phyloP scores from a whole-genome alignment of 768 basidiomycete genomes.

The Amanita phalloides region DNA sequence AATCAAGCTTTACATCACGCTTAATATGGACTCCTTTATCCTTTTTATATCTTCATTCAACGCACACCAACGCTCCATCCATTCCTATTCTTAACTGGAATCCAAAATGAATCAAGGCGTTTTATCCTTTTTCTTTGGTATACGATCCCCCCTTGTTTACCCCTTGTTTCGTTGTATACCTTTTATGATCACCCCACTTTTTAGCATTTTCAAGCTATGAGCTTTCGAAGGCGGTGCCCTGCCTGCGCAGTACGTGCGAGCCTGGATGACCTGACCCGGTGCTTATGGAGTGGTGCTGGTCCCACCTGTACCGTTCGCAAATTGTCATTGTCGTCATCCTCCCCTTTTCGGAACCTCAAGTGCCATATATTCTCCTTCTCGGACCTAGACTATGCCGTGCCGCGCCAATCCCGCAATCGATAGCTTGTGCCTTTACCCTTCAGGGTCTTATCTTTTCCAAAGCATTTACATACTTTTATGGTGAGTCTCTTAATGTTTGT shows the following conservation, averaged over 20 bases:
- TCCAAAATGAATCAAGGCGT: constrained; percentile 7
- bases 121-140: constrained; percentile 7
- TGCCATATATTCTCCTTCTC: not conserved
- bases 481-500: not conserved
- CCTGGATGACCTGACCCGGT: not conserved
- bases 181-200: constrained; percentile 1
- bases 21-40: constrained; percentile 1
- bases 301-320: not conserved
- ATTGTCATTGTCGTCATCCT: not conserved
- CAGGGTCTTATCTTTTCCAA: not conserved
- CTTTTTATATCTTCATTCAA: not conserved
- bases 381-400: not conserved
- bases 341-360: not conserved
- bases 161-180: constrained; percentile 5
- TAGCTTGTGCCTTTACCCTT: not conserved
- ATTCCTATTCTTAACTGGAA: constrained; percentile 6
- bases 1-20: not conserved
- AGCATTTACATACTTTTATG: not conserved
- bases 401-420: not conserved
- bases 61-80: not conserved
- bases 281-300: not conserved
- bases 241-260: not conserved
- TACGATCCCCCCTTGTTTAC: constrained; percentile 5
- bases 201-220: constrained; percentile 2
- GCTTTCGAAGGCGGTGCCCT: not conserved